Evolutionary conservation across 2,329 filamentous ascomycete genomes (phyloP).

Genomic region (Diaporthe vaccinii): DNA sequence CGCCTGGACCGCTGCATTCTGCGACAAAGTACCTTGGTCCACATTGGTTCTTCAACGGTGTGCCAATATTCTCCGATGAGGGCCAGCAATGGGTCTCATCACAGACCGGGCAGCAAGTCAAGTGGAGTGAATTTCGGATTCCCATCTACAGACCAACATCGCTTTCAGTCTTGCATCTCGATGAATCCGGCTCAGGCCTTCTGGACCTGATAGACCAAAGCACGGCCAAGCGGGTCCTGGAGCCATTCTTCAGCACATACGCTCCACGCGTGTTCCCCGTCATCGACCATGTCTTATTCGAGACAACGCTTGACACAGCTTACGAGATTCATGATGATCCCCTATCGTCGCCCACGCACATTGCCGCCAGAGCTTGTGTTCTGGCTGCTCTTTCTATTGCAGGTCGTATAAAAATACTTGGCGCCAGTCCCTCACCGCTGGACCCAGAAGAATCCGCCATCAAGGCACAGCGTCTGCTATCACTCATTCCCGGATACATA

Average conservation of each 20-base stretch:
- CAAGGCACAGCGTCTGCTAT: not conserved
- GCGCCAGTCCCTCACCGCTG: too few relatives aligned
- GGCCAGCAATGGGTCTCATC: constrained; percentile 5
- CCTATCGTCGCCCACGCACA: not conserved
- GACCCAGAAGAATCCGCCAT: not conserved
- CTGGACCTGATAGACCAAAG: not conserved
- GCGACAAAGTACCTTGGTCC: not conserved
- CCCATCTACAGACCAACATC: not conserved
- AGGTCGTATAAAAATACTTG: not conserved
- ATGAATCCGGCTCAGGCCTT: not conserved
- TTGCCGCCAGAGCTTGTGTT: constrained; percentile 17
- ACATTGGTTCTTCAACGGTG: constrained; percentile 9
- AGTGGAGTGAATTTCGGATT: not conserved
- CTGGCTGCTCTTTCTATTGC: not conserved
- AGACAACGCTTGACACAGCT: not conserved
- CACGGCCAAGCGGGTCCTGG: not conserved
- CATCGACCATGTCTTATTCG: not conserved
- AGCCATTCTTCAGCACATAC: not conserved
- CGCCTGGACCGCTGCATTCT: not conserved
- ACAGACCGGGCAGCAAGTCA: constrained; percentile 16
- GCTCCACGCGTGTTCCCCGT: not conserved
- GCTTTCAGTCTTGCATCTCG: too few relatives aligned
- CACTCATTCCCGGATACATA: not conserved
- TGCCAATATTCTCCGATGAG: constrained; percentile 10
- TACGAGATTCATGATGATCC: not conserved